Evolutionary conservation across 306 rosid species (phyloP), one percentile per base, ranked within the genome.

Genomic region (Corylus avellana): DNA sequence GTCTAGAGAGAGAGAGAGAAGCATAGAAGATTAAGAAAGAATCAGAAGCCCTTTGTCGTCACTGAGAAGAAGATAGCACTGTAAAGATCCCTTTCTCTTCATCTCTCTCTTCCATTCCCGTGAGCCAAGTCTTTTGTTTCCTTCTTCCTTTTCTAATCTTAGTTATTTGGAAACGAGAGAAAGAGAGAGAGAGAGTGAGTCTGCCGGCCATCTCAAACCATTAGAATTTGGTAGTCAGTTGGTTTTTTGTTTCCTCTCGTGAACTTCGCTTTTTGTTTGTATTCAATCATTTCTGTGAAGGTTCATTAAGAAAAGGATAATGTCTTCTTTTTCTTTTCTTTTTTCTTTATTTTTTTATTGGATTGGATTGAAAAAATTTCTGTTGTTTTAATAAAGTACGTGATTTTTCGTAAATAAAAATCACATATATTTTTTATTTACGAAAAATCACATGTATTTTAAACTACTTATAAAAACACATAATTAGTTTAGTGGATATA

Each of bases 1-100:
- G 35, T 32, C 35, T 32, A 32, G 35, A 32, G 35, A 32, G 35
- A 32, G 35, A 32, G 7, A 81, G 70, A 79, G 61, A 39, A 58
- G 10, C 76, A 81, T 77, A 74, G 13, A 57, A 77, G 75, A 88
- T 77, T 42, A 49, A 49, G 35, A 32, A 32, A 53, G 8, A 66
- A 39, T 32, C 39, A 70, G 42, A 71, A 73, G 61, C 89, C 89
- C 53, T 85, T 85, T 88, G 88, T 90, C 91, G 75, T 84, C 84
- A 44, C 25, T 58, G 70, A 42, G 48, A 20, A 63, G 32, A 70
- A 56, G 78, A 25, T 59, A 13, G 54, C 70, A 78, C 48, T 68
- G 14, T 8, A 68, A 75, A 75, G 80, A 70, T 75, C 46, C 84
- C 75, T 78, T 75, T 70, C 67, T 14, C 4, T 42, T 29, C 14